Base-by-base conservation (phyloP, 495 filamentous ascomycete species). In the Daldinia caldariorum region DNA sequence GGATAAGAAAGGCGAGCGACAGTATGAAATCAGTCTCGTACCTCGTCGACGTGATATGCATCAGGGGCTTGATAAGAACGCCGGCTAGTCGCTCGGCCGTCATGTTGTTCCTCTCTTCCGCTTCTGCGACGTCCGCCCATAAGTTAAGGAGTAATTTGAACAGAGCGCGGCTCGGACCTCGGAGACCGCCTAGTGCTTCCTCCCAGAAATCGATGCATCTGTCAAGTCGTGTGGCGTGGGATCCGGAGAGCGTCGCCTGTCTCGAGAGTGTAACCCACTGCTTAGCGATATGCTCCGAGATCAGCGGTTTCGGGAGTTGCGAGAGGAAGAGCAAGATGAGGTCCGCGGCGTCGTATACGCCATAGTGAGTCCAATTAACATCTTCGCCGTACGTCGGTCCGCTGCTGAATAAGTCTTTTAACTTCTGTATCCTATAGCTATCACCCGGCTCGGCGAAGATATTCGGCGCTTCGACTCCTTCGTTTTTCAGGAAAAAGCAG, bases 191-290 rank as follows among this genome's bases (percentile, higher is more conserved):
- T 6, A 83, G 61, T 22, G 82, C 78, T 69, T 83, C 82, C 68
- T 83, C 82, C 82, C 82, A 83, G 47, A 83, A 83, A 47, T 83
- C 80, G 18, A 83, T 79, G 16, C 80, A 80, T 61, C 80, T 76
- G 54, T 83, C 82, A 0, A 81, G 61, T 14, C 81, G 70, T 41
- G 73, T 66, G 26, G 70, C 72, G 43, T 76, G 71, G 5, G 75
- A 77, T 34, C 76, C 76, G 0, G 71, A 45, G 18, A 78, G 49
- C 32, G 75, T 80, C 6, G 77, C 75, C 55, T 79, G 81, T 35
- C 77, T 71, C 32, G 80, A 81, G 31, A 83, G 66, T 39, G 74
- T 43, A 31, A 81, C 73, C 81, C 81, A 83, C 16, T 76, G 71
- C 66, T 79, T 80, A 14, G 70, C 79, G 10, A 79, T 69, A 0